Percentiles rank a stretch among this genome's conserved stretches.
These are phyloP conservation scores for Elsinoe necatrix DNA, from an alignment of 2,329 filamentous ascomycete species.

Conservation along the genomic window DNA sequence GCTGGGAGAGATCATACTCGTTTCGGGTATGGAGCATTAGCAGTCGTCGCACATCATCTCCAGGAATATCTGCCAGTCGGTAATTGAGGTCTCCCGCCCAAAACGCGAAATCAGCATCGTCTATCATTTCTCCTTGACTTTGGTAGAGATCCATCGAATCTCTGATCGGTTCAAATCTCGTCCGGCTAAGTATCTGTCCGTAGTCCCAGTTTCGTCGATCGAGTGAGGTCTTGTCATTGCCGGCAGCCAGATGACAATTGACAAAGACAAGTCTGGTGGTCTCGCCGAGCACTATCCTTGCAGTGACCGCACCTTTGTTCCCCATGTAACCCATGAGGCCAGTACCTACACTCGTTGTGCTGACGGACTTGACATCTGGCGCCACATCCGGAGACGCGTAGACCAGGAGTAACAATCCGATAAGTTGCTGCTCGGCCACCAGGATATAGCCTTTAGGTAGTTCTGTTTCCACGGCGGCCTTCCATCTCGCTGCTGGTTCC, in stretches of 20 bases:
- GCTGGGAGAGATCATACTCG: slow-evolving; percentile 55
- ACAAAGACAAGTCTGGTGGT: slow-evolving; percentile 83
- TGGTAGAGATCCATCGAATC: slow-evolving; percentile 55
- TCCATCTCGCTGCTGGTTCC: slow-evolving; percentile 67
- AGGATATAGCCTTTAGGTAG: slow-evolving; percentile 70
- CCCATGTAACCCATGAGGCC: slow-evolving; percentile 88
- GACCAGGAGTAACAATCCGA: slow-evolving; percentile 74
- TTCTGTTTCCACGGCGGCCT: slow-evolving; percentile 61
- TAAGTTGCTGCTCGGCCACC: slow-evolving; percentile 73
- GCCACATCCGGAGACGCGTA: slow-evolving; percentile 74
- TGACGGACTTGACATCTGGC: slow-evolving; percentile 69
- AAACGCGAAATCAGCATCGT: slow-evolving; percentile 87
- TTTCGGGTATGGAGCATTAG: slow-evolving; percentile 74
- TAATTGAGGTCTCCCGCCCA: slow-evolving; percentile 98
- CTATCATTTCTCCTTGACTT: slow-evolving; percentile 57
- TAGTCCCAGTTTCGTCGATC: slow-evolving; percentile 89
- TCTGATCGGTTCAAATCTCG: slow-evolving; percentile 67
- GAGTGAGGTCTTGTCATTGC: slow-evolving; percentile 64
- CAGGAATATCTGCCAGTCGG: slow-evolving; percentile 75
- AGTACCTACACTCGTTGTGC: slow-evolving; percentile 75
- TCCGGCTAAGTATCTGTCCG: slow-evolving; percentile 64
- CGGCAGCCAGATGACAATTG: slow-evolving; percentile 85
- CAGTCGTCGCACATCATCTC: slow-evolving; percentile 78
- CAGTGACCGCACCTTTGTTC: slow-evolving; percentile 85
- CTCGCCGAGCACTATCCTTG: slow-evolving; percentile 76